These are phyloP conservation scores for Syzygium aqueum DNA, from an alignment of 345 rosid genomes.

Conservation along the genomic window DNA sequence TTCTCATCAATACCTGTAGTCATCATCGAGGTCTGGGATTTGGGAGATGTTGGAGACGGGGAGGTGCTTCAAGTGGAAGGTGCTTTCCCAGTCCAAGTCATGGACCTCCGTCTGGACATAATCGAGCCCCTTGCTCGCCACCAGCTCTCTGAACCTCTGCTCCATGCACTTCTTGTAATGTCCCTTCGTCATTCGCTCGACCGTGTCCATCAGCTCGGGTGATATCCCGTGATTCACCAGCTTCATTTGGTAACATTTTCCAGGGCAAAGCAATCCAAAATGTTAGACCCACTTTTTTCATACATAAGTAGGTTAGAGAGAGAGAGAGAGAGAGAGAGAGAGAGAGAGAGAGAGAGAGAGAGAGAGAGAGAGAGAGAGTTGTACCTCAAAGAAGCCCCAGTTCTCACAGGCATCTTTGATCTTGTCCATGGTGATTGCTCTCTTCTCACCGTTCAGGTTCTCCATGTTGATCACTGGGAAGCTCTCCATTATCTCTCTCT, in stretches of 20 bases:
- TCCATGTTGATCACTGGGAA: slow-evolving; percentile 67
- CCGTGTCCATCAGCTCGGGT: slow-evolving; percentile 54
- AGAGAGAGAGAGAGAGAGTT: no score
- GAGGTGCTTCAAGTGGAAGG: slow-evolving; percentile 70
- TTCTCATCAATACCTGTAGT: slow-evolving; percentile 44
- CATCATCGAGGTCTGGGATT: slow-evolving; percentile 66
- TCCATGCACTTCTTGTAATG: slow-evolving; percentile 88
- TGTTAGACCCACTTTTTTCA: background rate
- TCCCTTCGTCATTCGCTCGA: slow-evolving; percentile 67
- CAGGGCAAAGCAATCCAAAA: background rate
- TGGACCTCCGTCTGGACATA: slow-evolving; percentile 49
- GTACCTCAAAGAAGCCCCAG: slow-evolving; percentile 99
- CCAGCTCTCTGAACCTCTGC: slow-evolving; percentile 70
- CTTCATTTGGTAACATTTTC: slow-evolving; percentile 10
- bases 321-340: no score
- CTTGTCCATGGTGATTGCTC: slow-evolving; percentile 45
- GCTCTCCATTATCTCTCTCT: slow-evolving; percentile 31
- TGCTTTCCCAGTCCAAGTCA: slow-evolving; percentile 92
- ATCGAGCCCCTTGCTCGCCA: slow-evolving; percentile 55
- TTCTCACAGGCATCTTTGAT: slow-evolving; percentile 94
- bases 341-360: no score
- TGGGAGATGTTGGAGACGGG: slow-evolving; percentile 56
- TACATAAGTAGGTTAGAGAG: background rate
- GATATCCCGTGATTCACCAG: slow-evolving; percentile 73
- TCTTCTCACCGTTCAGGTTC: slow-evolving; percentile 55